These are phyloP conservation scores for Citrus unshiu DNA, from an alignment of 345 rosid species.

Conservation along the genomic window DNA sequence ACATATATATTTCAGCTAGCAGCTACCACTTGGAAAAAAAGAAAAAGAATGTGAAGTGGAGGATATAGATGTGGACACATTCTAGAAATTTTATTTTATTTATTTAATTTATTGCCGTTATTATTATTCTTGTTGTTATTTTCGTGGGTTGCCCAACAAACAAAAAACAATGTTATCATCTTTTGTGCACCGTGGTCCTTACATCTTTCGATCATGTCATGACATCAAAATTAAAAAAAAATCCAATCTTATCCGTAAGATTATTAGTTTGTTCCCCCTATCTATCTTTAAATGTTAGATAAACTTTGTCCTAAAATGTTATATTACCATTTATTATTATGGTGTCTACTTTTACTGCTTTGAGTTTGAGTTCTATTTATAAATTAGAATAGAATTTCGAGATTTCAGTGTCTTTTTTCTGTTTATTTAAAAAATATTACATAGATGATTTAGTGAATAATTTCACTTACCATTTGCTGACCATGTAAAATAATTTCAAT, in stretches of 20 bases:
- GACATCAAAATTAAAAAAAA: neutral
- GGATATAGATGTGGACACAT: neutral
- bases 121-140: neutral
- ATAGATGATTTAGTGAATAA: too few species aligned
- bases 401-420: too few species aligned
- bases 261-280: too few species aligned
- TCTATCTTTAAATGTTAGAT: neutral
- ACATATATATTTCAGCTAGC: neutral
- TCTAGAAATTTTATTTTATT: neutral
- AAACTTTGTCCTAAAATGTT: neutral
- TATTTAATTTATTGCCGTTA: neutral
- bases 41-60: neutral
- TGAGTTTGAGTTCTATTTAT: too few species aligned
- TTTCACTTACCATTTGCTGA: too few species aligned
- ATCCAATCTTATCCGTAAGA: too few species aligned
- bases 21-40: neutral
- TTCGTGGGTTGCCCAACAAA: constrained; percentile 9
- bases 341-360: too few species aligned
- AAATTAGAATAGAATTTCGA: too few species aligned
- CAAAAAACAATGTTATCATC: constrained; percentile 24
- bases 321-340: too few species aligned
- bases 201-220: neutral
- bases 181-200: constrained; percentile 17
- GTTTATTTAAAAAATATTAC: too few species aligned
- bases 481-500: too few species aligned